phyloP scores from a whole-genome alignment of 345 rosid species.

The Moricandia moricandioides region DNA sequence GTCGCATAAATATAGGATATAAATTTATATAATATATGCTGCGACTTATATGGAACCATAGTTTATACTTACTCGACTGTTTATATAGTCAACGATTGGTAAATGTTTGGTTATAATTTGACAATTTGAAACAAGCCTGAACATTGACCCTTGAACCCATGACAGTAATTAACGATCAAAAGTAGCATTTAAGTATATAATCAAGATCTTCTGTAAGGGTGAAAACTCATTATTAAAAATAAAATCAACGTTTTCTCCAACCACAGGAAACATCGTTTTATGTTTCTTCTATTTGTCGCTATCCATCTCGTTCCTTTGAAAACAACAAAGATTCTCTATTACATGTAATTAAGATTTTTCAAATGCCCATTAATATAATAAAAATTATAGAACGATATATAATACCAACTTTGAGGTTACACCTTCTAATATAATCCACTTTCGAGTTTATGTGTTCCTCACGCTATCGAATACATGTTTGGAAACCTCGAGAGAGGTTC shows the following conservation, averaged over 20 bases:
- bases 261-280: conserved; percentile 32
- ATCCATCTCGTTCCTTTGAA: conserved; percentile 21
- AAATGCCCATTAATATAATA: conserved; percentile 23
- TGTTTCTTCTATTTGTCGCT: conserved; percentile 30
- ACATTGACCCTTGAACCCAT: conserved; percentile 22
- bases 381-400: not conserved
- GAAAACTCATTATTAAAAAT: conserved; percentile 11
- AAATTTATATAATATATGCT: not conserved
- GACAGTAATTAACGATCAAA: conserved; percentile 20
- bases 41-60: conserved; percentile 15
- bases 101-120: conserved; percentile 35
- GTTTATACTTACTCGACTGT: conserved; percentile 21
- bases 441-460: conserved; percentile 27
- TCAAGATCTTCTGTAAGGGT: conserved; percentile 30
- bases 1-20: conserved; percentile 8
- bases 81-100: conserved; percentile 32
- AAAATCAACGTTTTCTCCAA: not conserved
- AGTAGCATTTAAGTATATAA: conserved; percentile 21
- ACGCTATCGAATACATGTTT: conserved; percentile 27
- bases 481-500: conserved; percentile 18
- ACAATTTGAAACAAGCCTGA: conserved; percentile 29
- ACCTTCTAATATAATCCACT: conserved; percentile 27
- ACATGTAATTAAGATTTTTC: conserved; percentile 6
- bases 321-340: conserved; percentile 32
- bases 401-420: conserved; percentile 29